Evolutionary conservation across 805 yeast genomes (phyloP), one percentile per base, ranked within the genome.

Genomic region (Yarrowia sp.): DNA sequence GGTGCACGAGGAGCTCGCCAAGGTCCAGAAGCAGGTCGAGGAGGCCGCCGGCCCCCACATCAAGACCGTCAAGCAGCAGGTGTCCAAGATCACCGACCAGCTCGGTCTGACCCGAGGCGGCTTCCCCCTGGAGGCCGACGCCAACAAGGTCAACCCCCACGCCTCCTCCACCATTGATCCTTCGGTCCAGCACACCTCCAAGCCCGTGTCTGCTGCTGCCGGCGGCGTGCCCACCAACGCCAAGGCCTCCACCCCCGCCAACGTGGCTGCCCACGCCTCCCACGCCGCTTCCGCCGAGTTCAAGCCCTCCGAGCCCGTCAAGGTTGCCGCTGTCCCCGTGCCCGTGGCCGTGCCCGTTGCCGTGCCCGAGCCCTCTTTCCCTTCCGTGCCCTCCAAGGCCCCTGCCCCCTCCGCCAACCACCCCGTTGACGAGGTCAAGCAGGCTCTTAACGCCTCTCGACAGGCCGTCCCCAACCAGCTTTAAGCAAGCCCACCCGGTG

Each of bases 11-110:
- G 74, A 75, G 67, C 68, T 70, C 66, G 64, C 69, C 65, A 49
- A 68, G 34, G 75, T 67, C 47, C 70, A 70, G 68, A 69, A 67
- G 47, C 73, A 73, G 71, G 73, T 72, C 30, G 67, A 73, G 68
- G 74, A 67, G 46, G 73, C 72, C 69, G 77, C 78, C 47, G 79
- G 79, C 33, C 79, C 79, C 49, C 80, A 78, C 71, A 69, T 78
- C 66, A 76, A 76, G 53, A 71, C 69, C 38, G 76, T 73, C 60
- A 70, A 71, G 74, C 70, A 70, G 69, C 71, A 73, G 52, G 42
- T 73, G n/a, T 38, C 38, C 56, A 66, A 50, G 55, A 52, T 71
- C 47, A 70, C 73, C 34, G 61, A 69, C 40, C 44, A 72, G 19
- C 47, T 76, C 46, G 79, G 79, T 56, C 65, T 52, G 14, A 36